A percentile compares a stretch with the other conserved stretches of the same genome.
Evolutionary conservation across 2,329 filamentous ascomycete genomes (phyloP).

Genomic region (Aspergillus sp.): DNA sequence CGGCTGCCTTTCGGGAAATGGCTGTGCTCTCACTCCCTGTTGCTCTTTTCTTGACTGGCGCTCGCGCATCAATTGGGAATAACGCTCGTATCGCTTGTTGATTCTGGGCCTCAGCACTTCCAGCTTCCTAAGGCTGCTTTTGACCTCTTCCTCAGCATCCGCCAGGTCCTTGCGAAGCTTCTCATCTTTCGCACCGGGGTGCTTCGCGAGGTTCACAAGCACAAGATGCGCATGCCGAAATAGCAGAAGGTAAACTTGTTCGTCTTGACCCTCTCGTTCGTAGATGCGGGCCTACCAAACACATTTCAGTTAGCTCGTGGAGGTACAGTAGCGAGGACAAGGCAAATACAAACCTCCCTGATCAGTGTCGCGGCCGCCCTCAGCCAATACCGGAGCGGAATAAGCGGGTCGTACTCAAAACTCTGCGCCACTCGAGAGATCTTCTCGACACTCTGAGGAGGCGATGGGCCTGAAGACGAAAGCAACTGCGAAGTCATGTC

Average conservation of each 20-base stretch:
- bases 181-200: conserved; percentile 63
- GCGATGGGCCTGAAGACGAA: conserved; percentile 19
- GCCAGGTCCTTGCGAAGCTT: conserved; percentile 47
- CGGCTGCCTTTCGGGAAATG: conserved; percentile 10
- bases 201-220: conserved; percentile 60
- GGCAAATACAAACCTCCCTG: conserved; percentile 60
- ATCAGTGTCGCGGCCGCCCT: conserved; percentile 69
- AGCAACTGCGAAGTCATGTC: conserved; percentile 17
- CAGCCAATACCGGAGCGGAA: conserved; percentile 72
- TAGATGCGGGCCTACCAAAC: conserved; percentile 60
- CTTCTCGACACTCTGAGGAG: conserved; percentile 65
- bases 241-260: conserved; percentile 83
- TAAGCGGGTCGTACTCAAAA: conserved; percentile 69
- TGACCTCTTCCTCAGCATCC: conserved; percentile 53
- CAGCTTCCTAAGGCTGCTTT: conserved; percentile 57
- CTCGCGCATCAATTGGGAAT: conserved; percentile 45
- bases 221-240: conserved; percentile 83
- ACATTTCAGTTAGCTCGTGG: conserved; percentile 1
- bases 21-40: conserved; percentile 5
- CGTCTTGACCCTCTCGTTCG: conserved; percentile 72
- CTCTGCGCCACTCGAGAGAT: conserved; percentile 65
- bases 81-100: conserved; percentile 59
- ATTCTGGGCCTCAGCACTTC: conserved; percentile 74
- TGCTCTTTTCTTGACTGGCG: conserved; percentile 35
- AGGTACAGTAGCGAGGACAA: not conserved